Conservation (phyloP, 257 asterid genomes). For the Echites panduratus region DNA sequence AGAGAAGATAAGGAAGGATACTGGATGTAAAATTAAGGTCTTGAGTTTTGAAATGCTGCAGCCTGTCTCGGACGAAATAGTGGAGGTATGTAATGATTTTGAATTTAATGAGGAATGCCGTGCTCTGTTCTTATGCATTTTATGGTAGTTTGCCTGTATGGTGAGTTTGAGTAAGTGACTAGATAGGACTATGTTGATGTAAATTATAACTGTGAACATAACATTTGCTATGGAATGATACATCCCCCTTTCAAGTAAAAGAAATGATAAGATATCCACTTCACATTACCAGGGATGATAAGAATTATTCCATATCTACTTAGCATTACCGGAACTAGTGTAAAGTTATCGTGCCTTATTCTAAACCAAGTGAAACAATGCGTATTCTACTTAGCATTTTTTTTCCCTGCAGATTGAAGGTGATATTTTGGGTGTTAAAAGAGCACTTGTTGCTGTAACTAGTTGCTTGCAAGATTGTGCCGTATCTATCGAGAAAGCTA, state of each 20-base stretch:
- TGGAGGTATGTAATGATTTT: slow-evolving; percentile 44
- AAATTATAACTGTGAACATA: too few relatives aligned
- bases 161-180: not conserved
- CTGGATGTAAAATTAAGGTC: slow-evolving; percentile 59
- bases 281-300: too few relatives aligned
- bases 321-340: too few relatives aligned
- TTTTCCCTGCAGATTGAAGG: slow-evolving; percentile 4
- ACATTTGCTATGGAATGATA: not conserved
- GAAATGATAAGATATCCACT: not conserved
- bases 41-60: slow-evolving; percentile 36
- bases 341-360: too few relatives aligned
- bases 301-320: too few relatives aligned
- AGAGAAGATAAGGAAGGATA: slow-evolving; percentile 61
- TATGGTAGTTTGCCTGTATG: not conserved
- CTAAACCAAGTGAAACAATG: not conserved
- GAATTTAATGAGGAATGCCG: not conserved
- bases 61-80: slow-evolving; percentile 44
- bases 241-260: not conserved
- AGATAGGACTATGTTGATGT: not conserved
- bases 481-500: slow-evolving; percentile 29
- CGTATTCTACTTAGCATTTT: too few relatives aligned
- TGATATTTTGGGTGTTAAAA: slow-evolving; percentile 46
- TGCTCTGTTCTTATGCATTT: not conserved
- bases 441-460: slow-evolving; percentile 58
- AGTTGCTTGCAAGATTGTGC: slow-evolving; percentile 60